Base-by-base conservation (phyloP, 1,284 basidiomycete species). In the Earliella scabrosa region DNA sequence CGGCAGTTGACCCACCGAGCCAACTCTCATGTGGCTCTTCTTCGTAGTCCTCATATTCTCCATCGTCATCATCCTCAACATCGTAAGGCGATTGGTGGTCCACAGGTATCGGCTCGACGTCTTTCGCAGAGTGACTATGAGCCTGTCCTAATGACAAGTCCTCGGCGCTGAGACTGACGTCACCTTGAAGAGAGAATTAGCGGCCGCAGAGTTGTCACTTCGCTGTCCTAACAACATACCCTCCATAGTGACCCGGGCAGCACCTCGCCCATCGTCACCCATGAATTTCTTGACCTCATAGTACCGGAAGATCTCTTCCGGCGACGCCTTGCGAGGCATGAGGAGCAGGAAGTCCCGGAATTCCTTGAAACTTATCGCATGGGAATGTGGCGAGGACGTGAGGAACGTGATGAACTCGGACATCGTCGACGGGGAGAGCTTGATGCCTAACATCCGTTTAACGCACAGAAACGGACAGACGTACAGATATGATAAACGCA, bases 321-420 rank as follows among this genome's bases (percentile, higher is more conserved):
- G 80, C 1, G 91, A 95, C 31, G 83, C 86, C 68, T 83, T 87
- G 57, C 93, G 84, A 39, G 95, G 94, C 54, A 97, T 74, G 49
- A 97, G 82, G 49, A 97, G 80, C 49, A 98, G 79, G 72, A 95
- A 96, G 75, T 97, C 91, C 47, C 95, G 81, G 72, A 97, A 97
- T 68, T 97, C 90, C 54, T 80, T 78, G 73, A 96, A 98, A 56
- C 79, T 87, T 69, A 97, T 83, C n/a, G 82, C 76, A 69, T 82
- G 81, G 16, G 87, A 83, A 65, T 86, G 80, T 11, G 83, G 80
- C 40, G 83, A 83, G n/a, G 82, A 79, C 7, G 91, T 85, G 52
- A 96, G 79, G 65, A 82, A 86, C n/a, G 83, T 77, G 73, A 95
- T 90, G 68, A 96, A 92, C 60, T 96, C 92, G 34, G 82, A 75